Evolutionary conservation across 1,284 basidiomycete genomes (phyloP), one percentile per base, ranked within the genome.

Genomic region (Termitomyces sp.): DNA sequence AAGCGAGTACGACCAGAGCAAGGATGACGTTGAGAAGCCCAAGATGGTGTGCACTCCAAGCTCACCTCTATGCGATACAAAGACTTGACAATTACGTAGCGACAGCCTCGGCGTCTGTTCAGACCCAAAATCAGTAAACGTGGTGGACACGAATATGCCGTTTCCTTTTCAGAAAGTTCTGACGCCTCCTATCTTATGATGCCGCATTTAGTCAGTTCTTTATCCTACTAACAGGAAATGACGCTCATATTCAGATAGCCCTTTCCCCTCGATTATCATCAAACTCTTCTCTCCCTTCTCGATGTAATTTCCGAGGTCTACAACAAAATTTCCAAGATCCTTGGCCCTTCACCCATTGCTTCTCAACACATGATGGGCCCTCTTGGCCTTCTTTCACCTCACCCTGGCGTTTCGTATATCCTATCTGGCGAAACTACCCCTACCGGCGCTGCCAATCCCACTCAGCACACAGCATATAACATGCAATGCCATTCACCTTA

Each of bases 281-380:
- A 94, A 71, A 90, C 88, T 5, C 80, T 93, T 30, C 80, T 92
- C 48, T 90, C 92, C 34, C 81, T 92, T 31, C 83, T 93, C 53
- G 92, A 94, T 65, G 86, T 94, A 43, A 79, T 94, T 39, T 89
- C 89, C 12, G 90, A 92, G 67, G 82, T 90, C 24, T 94, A 94
- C 74, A 85, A 88, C 69, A 92, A 90, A 69, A 86, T 94, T 44
- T 80, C 82, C 4, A 84, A 84, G 65, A 80, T 91, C 45, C 81
- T 94, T 19, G 88, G 88, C 1, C 88, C 88, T 2, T 88, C 88
- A 2, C 81, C 84, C 0, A 84, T 90, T 64, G 77, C 85, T 15
- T 76, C 81, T 13, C 80, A 85, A 58, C 80, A 86, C 59, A 88
- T 88, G 83, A 84, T 85, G 78, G 88, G 88, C 0, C 84, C 88